Base-by-base conservation (phyloP, 768 basidiomycete genomes). In the Lyophyllum decastes region DNA sequence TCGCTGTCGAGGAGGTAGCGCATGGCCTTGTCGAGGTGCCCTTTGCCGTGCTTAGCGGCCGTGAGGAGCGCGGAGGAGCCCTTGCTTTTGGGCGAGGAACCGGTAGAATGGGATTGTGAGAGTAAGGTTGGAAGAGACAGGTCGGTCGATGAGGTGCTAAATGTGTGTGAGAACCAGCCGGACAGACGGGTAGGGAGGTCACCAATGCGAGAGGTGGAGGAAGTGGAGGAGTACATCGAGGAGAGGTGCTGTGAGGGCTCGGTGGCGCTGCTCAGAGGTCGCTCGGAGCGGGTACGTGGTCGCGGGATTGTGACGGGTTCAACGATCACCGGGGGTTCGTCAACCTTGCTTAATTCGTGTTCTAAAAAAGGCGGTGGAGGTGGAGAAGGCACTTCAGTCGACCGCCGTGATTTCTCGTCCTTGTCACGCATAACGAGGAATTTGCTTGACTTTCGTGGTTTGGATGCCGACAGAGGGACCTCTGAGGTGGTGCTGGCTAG, bases 1-100 rank as follows among this genome's bases (percentile, higher is more conserved):
- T 98, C 95, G 63, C 85, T 85, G 74, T 98, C 95, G 59, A 96
- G 80, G n/a, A 98, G 78, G 73, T 94, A 92, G 45, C 94, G 81
- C 78, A 94, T 85, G 2, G 90, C 92, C 70, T 89, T 90, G 76
- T 92, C 90, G 49, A 92, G 72, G 57, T 89, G 87, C 22, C 86
- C 88, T 63, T 88, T 89, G 41, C 89, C 86, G 64, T 88, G 84
- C 65, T 85, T 87, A 2, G 87, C 88, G 0, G 87, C 88, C 1
- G 84, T 81, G 49, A 92, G 76, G 12, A 92, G 75, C 0, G 59
- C 57, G 2, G 86, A 79, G 17, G 70, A 65, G 2, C 66, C 64
- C 40, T 68, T 72, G 41, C 64, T 58, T 55, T 69, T 73, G n/a
- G 72, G 68, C 2, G 66, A 68, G 30, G 63, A 40, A 38, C 52